Conservation (phyloP, 805 yeast genomes). For the Debaryomyces prosopidis region DNA sequence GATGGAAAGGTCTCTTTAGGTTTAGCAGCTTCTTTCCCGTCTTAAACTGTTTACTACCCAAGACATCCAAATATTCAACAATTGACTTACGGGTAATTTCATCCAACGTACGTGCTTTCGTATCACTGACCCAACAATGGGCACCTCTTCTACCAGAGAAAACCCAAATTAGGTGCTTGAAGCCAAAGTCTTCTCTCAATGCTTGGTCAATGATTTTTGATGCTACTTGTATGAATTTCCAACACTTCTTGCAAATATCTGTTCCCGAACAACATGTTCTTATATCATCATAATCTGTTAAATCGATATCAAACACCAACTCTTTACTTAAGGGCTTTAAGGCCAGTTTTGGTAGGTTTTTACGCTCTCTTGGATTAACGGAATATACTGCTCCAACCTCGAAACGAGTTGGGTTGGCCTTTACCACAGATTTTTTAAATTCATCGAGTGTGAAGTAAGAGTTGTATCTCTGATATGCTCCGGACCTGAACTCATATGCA, state of each 20-base stretch:
- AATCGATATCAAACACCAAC: conserved; percentile 93
- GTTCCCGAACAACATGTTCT: conserved; percentile 93
- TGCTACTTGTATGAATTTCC: conserved; percentile 90
- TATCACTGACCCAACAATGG: conserved; percentile 96
- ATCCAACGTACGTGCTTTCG: conserved; percentile 70
- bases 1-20: conserved; percentile 82
- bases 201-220: conserved; percentile 71
- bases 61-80: conserved; percentile 79
- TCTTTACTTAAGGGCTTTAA: conserved; percentile 85
- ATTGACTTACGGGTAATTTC: conserved; percentile 77
- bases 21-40: conserved; percentile 46
- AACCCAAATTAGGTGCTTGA: conserved; percentile 85
- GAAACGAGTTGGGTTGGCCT: conserved; percentile 82
- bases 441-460: conserved; percentile 68
- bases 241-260: conserved; percentile 82
- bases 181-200: conserved; percentile 85
- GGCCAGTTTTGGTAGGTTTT: conserved; percentile 69
- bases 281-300: conserved; percentile 92
- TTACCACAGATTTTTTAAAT: conserved; percentile 74
- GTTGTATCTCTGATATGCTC: conserved; percentile 87
- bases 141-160: conserved; percentile 99
- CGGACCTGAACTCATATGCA: conserved; percentile 86
- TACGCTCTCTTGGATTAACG: conserved; percentile 84
- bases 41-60: conserved; percentile 44
- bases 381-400: conserved; percentile 93